Evolutionary conservation across 1,284 basidiomycete species (phyloP), one percentile per base, ranked within the genome.

Genomic region (Apiotrichum mycotoxinovorans): DNA sequence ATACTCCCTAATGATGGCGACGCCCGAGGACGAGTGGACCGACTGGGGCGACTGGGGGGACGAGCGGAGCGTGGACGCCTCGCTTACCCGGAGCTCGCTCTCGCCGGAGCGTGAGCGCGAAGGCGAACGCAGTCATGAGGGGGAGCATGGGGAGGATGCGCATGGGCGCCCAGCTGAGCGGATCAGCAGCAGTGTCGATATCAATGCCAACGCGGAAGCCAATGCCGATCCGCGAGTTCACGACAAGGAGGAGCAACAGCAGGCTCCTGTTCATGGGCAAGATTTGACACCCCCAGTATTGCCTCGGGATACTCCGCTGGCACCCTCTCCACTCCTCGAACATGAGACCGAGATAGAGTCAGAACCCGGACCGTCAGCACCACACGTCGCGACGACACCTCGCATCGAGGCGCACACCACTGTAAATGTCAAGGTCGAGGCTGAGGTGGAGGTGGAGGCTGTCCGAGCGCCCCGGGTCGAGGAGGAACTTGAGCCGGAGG

Each of bases 31-130:
- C 37, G 41, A 41, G 25, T 40, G 22, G 35, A 22, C 23, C 40
- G 56, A 53, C 40, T 30, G 12, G 20, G 27, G 3, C 23, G 54
- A 57, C 42, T 17, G 23, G 40, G 48, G 34, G 4, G 56, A 57
- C 46, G 58, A 56, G 52, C 46, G 45, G 27, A 26, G 23, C 7
- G 51, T 57, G 4, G 54, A 52, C 30, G 42, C 17, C 20, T 38
- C 46, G 25, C 25, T 56, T 3, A 40, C 41, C 2, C 38, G 45
- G 26, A 2, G 11, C 30, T 43, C 52, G 12, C 26, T 25, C 22
- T 46, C 48, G 22, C 47, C n/a, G 42, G 22, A 37, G 20, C 37
- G 42, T 15, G 51, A 30, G 8, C 30, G 2, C 33, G 42, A n/a
- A 37, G 4, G 14, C 35, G 35, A 15, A 18, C 11, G 35, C 9